Conservation (phyloP, 2,329 filamentous ascomycete species). For the Fusarium protoensiforme region DNA sequence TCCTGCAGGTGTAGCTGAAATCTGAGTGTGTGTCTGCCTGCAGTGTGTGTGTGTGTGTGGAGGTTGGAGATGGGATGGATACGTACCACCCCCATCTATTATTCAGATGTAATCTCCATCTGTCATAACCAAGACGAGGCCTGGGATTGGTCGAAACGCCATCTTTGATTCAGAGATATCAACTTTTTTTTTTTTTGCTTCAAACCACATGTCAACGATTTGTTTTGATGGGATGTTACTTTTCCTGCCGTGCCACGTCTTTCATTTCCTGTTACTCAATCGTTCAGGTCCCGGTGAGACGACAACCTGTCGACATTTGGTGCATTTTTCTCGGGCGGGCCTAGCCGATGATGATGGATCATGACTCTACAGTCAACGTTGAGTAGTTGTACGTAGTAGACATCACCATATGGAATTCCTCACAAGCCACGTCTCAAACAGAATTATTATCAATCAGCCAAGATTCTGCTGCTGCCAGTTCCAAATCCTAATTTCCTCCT, state of each 20-base stretch:
- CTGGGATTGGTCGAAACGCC: conserved; percentile 31
- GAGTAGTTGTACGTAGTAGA: neutral
- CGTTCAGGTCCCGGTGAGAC: neutral
- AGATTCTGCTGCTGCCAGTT: conserved; percentile 11
- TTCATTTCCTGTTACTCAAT: conserved; percentile 7
- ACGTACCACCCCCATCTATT: conserved; percentile 17
- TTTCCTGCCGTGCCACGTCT: conserved; percentile 24
- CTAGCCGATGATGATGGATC: neutral
- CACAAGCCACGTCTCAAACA: neutral
- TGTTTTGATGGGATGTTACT: neutral
- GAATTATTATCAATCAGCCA: conserved; percentile 10
- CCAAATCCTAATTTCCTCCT: conserved; percentile 4
- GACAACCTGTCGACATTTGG: neutral
- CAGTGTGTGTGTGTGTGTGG: conserved; percentile 10
- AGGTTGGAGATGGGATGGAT: conserved; percentile 9
- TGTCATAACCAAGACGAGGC: conserved; percentile 33
- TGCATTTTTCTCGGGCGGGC: neutral
- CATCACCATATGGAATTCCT: neutral
- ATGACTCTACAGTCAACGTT: neutral
- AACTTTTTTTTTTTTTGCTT: conserved; percentile 11
- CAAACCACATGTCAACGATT: conserved; percentile 13
- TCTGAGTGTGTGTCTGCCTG: neutral
- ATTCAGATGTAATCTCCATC: conserved; percentile 40
- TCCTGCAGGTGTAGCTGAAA: conserved; percentile 6
- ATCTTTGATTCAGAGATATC: conserved; percentile 36